phyloP scores from a whole-genome alignment of 371 early-diverging fungal species.

The Apophysomyces sp. region DNA sequence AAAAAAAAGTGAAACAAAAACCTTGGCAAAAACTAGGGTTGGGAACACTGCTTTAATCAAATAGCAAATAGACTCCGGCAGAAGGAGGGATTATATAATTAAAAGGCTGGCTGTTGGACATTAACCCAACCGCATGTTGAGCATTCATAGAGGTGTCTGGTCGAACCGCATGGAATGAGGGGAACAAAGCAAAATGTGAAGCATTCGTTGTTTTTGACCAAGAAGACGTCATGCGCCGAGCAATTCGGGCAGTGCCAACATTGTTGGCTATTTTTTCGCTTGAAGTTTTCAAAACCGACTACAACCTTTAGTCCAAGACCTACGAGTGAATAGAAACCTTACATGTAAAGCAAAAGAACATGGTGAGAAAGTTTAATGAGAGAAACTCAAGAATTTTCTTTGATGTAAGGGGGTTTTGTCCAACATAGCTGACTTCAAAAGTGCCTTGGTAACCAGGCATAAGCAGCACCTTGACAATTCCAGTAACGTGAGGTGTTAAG shows the following conservation, averaged over 20 bases:
- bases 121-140: slow-evolving; percentile 47
- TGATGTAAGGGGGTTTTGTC: neutral
- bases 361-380: slow-evolving; percentile 2
- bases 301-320: neutral
- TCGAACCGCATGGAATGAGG: slow-evolving; percentile 41
- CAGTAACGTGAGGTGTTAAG: no score
- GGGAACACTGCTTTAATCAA: no score
- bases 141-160: slow-evolving; percentile 43
- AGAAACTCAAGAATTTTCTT: neutral
- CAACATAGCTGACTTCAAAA: neutral
- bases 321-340: slow-evolving; percentile 3
- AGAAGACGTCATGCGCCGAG: slow-evolving; percentile 40
- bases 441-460: neutral
- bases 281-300: slow-evolving; percentile 49
- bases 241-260: slow-evolving; percentile 50
- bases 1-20: no score
- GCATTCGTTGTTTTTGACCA: slow-evolving; percentile 39
- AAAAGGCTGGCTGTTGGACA: slow-evolving; percentile 37
- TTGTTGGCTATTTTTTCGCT: slow-evolving; percentile 30
- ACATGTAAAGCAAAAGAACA: slow-evolving; percentile 46
- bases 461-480: no score
- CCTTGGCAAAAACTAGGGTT: no score
- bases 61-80: no score
- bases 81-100: neutral
- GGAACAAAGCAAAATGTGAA: slow-evolving; percentile 54